Percentiles rank a stretch among this genome's conserved stretches.
These are phyloP conservation scores for Geotrichum citri-aurantii DNA, from an alignment of 1,139 yeast species.

Conservation along the genomic window DNA sequence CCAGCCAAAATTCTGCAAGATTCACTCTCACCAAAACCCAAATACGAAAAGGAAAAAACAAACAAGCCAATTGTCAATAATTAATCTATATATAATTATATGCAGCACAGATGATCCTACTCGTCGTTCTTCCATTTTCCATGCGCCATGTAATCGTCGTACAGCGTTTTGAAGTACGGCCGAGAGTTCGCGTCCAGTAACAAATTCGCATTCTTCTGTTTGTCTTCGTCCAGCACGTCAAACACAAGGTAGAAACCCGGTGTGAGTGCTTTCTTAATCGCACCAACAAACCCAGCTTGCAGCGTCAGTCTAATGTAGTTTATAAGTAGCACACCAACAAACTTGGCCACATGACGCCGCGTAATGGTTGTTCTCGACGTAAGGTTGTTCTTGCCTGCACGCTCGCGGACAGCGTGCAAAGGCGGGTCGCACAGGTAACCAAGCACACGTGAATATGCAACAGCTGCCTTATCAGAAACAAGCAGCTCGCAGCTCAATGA, in stretches of 20 bases:
- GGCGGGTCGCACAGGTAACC: slow-evolving; percentile 71
- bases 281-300: slow-evolving; percentile 44
- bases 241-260: slow-evolving; percentile 59
- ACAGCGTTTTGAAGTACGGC: slow-evolving; percentile 59
- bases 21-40: not conserved
- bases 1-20: no score
- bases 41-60: not conserved
- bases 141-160: slow-evolving; percentile 63
- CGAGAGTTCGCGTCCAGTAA: slow-evolving; percentile 70
- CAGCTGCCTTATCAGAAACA: slow-evolving; percentile 37
- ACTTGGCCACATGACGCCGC: slow-evolving; percentile 56
- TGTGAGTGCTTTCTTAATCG: slow-evolving; percentile 47
- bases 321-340: slow-evolving; percentile 56
- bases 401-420: slow-evolving; percentile 29
- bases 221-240: slow-evolving; percentile 63
- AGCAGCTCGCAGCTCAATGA: slow-evolving; percentile 19
- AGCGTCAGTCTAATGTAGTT: slow-evolving; percentile 48
- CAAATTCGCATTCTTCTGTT: slow-evolving; percentile 58
- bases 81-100: not conserved
- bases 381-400: slow-evolving; percentile 35
- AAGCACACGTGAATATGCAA: slow-evolving; percentile 52
- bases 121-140: slow-evolving; percentile 79
- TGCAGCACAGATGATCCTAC: not conserved
- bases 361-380: slow-evolving; percentile 53
- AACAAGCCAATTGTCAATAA: not conserved